phyloP scores from a whole-genome alignment of 139 green algal genomes.

The Haematococcus sp. region DNA sequence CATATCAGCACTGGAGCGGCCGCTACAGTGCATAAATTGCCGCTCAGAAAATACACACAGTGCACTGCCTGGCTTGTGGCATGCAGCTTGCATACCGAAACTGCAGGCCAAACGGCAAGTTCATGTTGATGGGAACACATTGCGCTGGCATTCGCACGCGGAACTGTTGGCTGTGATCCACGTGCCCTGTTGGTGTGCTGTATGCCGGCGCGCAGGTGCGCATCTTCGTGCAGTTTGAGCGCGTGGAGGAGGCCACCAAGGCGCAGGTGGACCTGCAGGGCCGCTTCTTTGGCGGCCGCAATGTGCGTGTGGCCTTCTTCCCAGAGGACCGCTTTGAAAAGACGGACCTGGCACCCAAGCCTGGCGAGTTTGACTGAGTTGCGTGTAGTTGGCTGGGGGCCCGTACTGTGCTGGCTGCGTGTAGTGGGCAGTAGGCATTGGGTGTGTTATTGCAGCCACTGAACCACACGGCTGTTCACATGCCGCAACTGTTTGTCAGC shows the following conservation, averaged over 20 bases:
- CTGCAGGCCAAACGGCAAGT: too few species aligned
- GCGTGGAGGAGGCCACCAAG: constrained; percentile 71
- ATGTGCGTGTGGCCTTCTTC: constrained; percentile 82
- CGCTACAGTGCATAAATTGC: too few species aligned
- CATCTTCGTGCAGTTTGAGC: constrained; percentile 89
- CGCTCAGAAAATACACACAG: neutral
- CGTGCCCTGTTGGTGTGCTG: neutral
- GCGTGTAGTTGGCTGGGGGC: too few species aligned
- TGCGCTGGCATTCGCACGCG: too few species aligned
- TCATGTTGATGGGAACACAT: too few species aligned
- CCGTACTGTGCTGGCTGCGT: too few species aligned
- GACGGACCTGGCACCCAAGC: constrained; percentile 69
- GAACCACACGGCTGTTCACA: too few species aligned
- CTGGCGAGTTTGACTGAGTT: constrained; percentile 59
- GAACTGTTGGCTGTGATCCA: neutral
- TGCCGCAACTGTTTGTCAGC: too few species aligned
- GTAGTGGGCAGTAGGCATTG: too few species aligned
- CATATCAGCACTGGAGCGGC: too few species aligned
- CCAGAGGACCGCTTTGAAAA: constrained; percentile 73
- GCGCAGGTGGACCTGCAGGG: constrained; percentile 73
- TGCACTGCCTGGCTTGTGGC: neutral
- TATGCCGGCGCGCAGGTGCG: constrained; percentile 54
- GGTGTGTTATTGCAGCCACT: too few species aligned
- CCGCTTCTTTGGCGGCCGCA: constrained; percentile 82
- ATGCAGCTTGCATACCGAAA: neutral